These are phyloP conservation scores for Cavenderia fasciculata DNA, from an alignment of 78 protist genomes.

Conservation along the genomic window DNA sequence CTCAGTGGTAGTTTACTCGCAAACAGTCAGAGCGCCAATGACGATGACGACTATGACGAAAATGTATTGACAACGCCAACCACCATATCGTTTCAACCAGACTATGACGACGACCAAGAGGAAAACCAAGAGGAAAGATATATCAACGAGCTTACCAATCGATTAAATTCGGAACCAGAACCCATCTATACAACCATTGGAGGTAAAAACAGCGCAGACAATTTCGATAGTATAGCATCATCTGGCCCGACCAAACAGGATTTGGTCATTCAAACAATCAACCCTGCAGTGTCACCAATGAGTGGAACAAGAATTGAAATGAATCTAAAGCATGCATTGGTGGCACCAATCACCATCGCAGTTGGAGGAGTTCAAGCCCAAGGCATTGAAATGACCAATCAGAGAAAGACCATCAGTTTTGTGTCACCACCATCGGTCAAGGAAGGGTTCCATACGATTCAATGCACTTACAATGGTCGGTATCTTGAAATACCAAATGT, in stretches of 20 bases:
- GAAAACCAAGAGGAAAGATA: too few relatives aligned
- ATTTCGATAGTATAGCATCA: slow-evolving; percentile 12
- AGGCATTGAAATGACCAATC: slow-evolving; percentile 7
- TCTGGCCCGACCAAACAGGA: slow-evolving; percentile 39
- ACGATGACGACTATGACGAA: not conserved
- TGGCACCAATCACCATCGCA: not conserved
- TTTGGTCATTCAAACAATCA: slow-evolving; percentile 31
- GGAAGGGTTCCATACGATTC: slow-evolving; percentile 31
- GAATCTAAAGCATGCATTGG: slow-evolving; percentile 31
- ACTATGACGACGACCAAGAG: not conserved
- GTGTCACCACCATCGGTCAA: slow-evolving; percentile 25
- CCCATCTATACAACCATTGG: not conserved
- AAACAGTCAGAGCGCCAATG: too few relatives aligned
- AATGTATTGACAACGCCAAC: not conserved
- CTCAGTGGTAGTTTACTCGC: not conserved
- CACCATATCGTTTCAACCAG: not conserved
- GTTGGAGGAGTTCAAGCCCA: not conserved
- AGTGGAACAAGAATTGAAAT: slow-evolving; percentile 20
- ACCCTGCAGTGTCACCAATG: slow-evolving; percentile 21
- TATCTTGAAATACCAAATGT: slow-evolving; percentile 24
- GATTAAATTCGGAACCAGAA: not conserved
- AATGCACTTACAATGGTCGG: not conserved
- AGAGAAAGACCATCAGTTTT: slow-evolving; percentile 16
- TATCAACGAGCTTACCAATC: not conserved
- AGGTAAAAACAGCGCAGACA: not conserved